Conservation (phyloP, 1,284 basidiomycete genomes). For the Stygiomarasmius scandens region DNA sequence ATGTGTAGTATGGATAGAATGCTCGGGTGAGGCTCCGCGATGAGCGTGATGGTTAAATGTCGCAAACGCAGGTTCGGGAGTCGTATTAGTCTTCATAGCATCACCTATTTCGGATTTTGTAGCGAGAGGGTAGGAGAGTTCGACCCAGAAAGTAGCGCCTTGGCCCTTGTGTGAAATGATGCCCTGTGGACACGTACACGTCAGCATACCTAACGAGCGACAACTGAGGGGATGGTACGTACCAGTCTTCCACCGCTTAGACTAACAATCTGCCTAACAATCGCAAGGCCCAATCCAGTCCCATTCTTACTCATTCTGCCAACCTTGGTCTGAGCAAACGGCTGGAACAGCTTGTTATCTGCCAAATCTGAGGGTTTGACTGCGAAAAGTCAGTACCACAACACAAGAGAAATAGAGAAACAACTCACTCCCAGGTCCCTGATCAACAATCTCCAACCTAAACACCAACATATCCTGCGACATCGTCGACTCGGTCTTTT, state of each 20-base stretch:
- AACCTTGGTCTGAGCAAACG: slow-evolving; percentile 35
- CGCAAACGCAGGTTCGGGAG: too few species aligned
- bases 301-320: slow-evolving; percentile 38
- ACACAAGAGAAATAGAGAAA: slow-evolving; percentile 4
- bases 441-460: slow-evolving; percentile 15
- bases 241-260: slow-evolving; percentile 49
- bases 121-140: slow-evolving; percentile 35
- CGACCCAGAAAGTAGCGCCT: slow-evolving; percentile 48
- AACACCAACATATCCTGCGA: slow-evolving; percentile 15
- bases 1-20: too few species aligned
- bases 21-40: too few species aligned
- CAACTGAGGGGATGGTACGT: background rate
- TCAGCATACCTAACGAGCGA: too few species aligned
- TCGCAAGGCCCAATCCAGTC: slow-evolving; percentile 50
- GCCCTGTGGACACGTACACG: too few species aligned
- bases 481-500: slow-evolving; percentile 11
- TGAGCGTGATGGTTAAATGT: too few species aligned
- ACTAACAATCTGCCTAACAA: slow-evolving; percentile 54
- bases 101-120: slow-evolving; percentile 19
- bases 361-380: slow-evolving; percentile 41
- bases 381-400: slow-evolving; percentile 15
- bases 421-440: slow-evolving; percentile 13
- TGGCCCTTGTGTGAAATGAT: slow-evolving; percentile 31
- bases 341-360: slow-evolving; percentile 39
- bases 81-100: background rate